These are phyloP conservation scores for Lipomyces yamadae DNA, from an alignment of 805 yeast genomes.

Conservation along the genomic window DNA sequence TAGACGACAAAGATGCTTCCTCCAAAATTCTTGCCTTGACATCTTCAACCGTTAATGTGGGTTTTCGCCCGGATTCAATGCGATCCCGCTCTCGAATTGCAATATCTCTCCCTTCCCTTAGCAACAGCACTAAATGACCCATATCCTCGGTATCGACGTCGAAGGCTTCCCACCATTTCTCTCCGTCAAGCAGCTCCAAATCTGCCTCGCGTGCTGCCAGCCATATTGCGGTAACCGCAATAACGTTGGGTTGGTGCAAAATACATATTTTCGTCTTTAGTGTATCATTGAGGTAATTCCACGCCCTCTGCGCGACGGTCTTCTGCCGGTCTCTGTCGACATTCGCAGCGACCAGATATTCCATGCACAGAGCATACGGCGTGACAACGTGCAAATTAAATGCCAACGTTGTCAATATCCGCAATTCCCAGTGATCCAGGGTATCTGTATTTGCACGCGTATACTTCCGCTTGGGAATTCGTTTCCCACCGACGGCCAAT, in stretches of 20 bases:
- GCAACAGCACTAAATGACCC: conserved; percentile 38
- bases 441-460: background rate
- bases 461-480: conserved; percentile 1
- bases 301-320: conserved; percentile 25
- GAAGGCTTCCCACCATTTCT: conserved; percentile 36
- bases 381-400: conserved; percentile 34
- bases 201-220: conserved; percentile 33
- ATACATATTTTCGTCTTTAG: conserved; percentile 23
- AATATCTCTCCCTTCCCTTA: conserved; percentile 40
- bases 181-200: conserved; percentile 38
- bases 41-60: conserved; percentile 15
- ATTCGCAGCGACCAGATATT: conserved; percentile 18
- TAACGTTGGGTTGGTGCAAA: conserved; percentile 36
- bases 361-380: conserved; percentile 28
- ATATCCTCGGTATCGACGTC: conserved; percentile 39
- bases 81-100: conserved; percentile 24
- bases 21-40: conserved; percentile 15
- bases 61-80: conserved; percentile 6
- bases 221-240: conserved; percentile 36
- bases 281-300: conserved; percentile 35
- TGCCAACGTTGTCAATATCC: conserved; percentile 27
- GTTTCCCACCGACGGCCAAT: conserved; percentile 17
- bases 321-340: background rate
- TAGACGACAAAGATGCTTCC: conserved; percentile 12
- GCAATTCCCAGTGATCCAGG: conserved; percentile 26